A percentile compares a stretch with the other conserved stretches of the same genome.
Conservation (phyloP, 768 basidiomycete species). For the Russula dissimulans region DNA sequence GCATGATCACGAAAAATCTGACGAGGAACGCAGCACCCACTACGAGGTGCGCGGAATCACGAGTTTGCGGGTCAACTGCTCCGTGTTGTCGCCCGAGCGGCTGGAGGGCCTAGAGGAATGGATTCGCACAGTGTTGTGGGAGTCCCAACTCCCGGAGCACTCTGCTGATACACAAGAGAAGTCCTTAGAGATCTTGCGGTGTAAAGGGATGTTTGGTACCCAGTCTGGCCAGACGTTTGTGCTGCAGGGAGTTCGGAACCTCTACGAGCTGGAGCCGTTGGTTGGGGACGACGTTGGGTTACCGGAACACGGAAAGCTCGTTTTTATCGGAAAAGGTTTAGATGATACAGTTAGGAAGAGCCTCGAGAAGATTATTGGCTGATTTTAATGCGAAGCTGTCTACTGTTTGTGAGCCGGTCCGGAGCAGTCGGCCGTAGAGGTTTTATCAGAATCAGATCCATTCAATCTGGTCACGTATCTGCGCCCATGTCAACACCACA, state of each 20-base stretch:
- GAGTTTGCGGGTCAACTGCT: constrained; percentile 62
- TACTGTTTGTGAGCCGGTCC: constrained; percentile 1
- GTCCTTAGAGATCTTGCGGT: constrained; percentile 60
- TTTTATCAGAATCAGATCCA: neutral
- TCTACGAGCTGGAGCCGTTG: constrained; percentile 63
- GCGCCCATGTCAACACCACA: constrained; percentile 19
- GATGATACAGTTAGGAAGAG: constrained; percentile 46
- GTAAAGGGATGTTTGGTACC: constrained; percentile 72
- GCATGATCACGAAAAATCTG: constrained; percentile 19
- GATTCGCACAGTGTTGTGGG: constrained; percentile 81
- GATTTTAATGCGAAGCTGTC: neutral
- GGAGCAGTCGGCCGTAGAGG: neutral
- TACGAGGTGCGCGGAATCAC: constrained; percentile 78
- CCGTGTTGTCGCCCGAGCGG: constrained; percentile 41
- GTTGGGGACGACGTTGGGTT: constrained; percentile 37
- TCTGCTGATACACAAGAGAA: constrained; percentile 4
- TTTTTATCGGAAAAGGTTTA: constrained; percentile 81
- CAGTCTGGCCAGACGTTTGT: constrained; percentile 53
- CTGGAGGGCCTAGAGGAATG: constrained; percentile 61
- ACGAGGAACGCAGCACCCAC: constrained; percentile 32
- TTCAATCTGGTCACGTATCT: neutral
- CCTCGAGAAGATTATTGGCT: constrained; percentile 30
- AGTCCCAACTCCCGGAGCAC: constrained; percentile 40
- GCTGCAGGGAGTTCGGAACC: constrained; percentile 82
- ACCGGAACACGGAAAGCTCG: constrained; percentile 65